These are phyloP conservation scores for Puccinia triticina DNA, from an alignment of 1,284 basidiomycete genomes.

Conservation along the genomic window DNA sequence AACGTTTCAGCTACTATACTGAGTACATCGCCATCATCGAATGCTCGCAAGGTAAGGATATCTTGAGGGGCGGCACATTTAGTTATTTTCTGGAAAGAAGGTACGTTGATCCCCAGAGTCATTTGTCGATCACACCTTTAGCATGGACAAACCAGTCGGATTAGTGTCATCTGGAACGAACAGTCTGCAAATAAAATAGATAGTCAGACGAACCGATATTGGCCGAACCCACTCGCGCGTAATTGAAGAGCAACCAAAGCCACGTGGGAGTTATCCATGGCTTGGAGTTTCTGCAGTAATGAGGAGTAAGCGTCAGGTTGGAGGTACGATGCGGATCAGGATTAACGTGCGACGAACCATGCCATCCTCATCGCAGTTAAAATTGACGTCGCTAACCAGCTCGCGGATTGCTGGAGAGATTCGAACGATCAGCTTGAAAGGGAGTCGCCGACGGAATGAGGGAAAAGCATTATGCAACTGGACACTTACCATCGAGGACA, in stretches of 20 bases:
- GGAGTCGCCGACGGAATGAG: neutral
- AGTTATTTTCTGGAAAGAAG: conserved; percentile 88
- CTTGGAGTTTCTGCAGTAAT: conserved; percentile 75
- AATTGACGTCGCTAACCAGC: conserved; percentile 95
- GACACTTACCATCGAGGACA: conserved; percentile 75
- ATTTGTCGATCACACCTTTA: conserved; percentile 90
- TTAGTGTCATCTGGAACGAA: conserved; percentile 55
- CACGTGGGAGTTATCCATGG: conserved; percentile 99
- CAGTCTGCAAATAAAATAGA: neutral
- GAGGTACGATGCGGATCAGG: neutral
- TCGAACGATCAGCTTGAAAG: neutral
- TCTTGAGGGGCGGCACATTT: conserved; percentile 98
- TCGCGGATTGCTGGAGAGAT: conserved; percentile 80
- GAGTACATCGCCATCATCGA: conserved; percentile 86
- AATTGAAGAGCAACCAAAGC: conserved; percentile 87
- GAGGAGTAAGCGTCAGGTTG: conserved; percentile 11
- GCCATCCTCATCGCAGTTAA: conserved; percentile 95
- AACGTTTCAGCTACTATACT: conserved; percentile 89
- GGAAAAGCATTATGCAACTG: too few species aligned
- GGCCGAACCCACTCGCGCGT: conserved; percentile 72
- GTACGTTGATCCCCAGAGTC: conserved; percentile 72
- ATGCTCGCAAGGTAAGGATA: conserved; percentile 84
- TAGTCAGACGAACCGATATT: conserved; percentile 61
- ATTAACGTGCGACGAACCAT: conserved; percentile 68
- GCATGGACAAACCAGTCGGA: conserved; percentile 41